Base-by-base conservation (phyloP, 208 protist species). In the Trypanosoma scelopori region DNA sequence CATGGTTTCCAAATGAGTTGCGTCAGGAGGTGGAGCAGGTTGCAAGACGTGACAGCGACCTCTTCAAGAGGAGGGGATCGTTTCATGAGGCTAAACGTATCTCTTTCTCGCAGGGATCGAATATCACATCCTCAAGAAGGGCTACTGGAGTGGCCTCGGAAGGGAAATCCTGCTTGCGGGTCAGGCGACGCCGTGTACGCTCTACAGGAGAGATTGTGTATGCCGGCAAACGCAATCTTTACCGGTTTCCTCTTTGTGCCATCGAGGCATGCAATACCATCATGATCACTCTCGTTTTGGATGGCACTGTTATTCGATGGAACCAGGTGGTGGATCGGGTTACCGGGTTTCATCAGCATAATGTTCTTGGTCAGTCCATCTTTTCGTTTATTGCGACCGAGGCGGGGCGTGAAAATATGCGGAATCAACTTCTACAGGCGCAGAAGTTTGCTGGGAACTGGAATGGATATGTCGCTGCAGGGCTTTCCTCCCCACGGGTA, bases 261-360 rank as follows among this genome's bases (percentile, higher is more conserved):
- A 66, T 95, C 37, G 65, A 65, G 6, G 25, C 76, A 15, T 81
- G 65, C 50, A 74, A 82, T 50, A 86, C 30, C 30, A 84, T 93
- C 42, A 47, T 91, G 16, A 87, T 95, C 49, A 80, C 76, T 41
- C 79, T 93, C 32, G 74, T 95, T 13, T 74, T 75, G 27, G 87
- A 95, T 62, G 90, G 90, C 61, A 91, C 85, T n/a, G 85, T 95
- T 50, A 90, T 93, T 51, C 90, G 85, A 6, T 95, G 90, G 87
- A 95, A 92, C 74, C 48, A 56, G 27, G 69, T 69, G 20, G 85
- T 81, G 15, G 74, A 86, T 51, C 67, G 64, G 12, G 77, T 84
- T 18, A 92, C 83, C 13, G 87, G 87, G 27, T 91, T 79, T 64
- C 62, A 66, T 0, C 70, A 76, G 3, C 81, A 78, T 22, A 70